Evolutionary conservation across 169 alveolate species (phyloP), one percentile per base, ranked within the genome.

Genomic region (Theileria orientalis): DNA sequence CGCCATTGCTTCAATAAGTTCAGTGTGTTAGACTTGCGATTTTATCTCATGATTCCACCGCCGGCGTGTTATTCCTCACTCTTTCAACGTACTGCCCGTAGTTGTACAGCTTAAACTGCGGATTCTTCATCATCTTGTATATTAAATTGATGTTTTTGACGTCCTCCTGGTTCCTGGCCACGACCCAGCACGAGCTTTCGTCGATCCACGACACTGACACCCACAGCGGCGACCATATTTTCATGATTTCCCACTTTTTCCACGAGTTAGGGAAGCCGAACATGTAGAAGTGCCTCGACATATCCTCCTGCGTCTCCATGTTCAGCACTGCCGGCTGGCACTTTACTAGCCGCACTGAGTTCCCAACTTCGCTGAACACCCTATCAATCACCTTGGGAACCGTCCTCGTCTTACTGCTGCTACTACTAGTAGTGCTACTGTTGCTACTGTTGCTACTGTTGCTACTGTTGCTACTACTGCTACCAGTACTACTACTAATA

Each of bases 171-270:
- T 90, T 87, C 78, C 86, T 90, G 30, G 91, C 95, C 32, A 91
- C 87, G 23, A 92, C 64, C 96, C 96, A 92, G 49, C 95, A 92
- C 19, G 94, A 85, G 41, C 85, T 82, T 54, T 76, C 93, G 63
- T 91, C 94, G 41, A 90, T 89, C 80, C 80, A 86, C 59, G 87
- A 79, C 41, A 92, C 76, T 40, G 91, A 70, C 27, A 92, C 91
- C 94, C 95, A 92, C 33, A 92, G 85, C 2, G 96, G 96, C 0
- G 96, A 92, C 93, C 92, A 80, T 29, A 92, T 90, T 78, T 92
- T 92, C 94, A 91, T 88, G 42, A 92, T 86, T 33, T 92, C 95
- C 94, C 95, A 92, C 79, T 92, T 92, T 69, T 86, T 87, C 94
- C 94, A 92, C 47, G 83, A 67, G 41, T 70, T 74, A 11, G 96